Base-by-base conservation (phyloP, 805 yeast species). In the Nakazawaea holstii region DNA sequence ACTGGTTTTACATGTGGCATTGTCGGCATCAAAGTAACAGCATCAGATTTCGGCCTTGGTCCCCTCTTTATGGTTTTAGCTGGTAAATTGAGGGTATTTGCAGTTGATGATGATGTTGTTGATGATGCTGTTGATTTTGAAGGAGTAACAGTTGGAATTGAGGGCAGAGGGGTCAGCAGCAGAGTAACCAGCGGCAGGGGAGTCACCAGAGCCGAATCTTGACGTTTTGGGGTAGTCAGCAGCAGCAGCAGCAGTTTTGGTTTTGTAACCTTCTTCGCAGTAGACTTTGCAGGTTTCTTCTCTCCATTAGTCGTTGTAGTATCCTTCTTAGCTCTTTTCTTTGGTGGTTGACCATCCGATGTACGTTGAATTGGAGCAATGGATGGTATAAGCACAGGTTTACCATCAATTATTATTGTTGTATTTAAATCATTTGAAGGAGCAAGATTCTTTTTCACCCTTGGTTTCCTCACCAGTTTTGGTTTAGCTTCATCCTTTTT, bases 371-470 rank as follows among this genome's bases (percentile, higher is more conserved):
- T 8, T 14, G 45, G 26, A 4, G 42, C 41, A 3, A 26, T 10
- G 13, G 39, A 26, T 8, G 47, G 44, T 27, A 41, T 38, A 38
- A 45, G 37, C 8, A 45, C 38, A 4, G 51, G 48, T 35, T 45
- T 45, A 17, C 49, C 51, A 28, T 49, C 45, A 7, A 41, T 45
- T 7, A 49, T 45, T 26, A 41, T 49, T 8, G 51, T 41, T 5
- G 41, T 49, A 15, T 32, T 45, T 26, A 41, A 32, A 28, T 39
- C 44, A 17, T 26, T 11, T 6, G 42, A 15, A 8, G 42, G 8
- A 26, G 44, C 15, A n/a, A n/a, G n/a, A 26, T 20, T 20, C 31
- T 41, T 49, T 43, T 37, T 51, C 2, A 41, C 47, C 33, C 49
- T 47, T 14, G 51, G 49, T 31, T 44, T 39, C 24, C 45, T 41